A percentile compares a stretch with the other conserved stretches of the same genome.
Evolutionary conservation across 306 rosid species (phyloP).

Genomic region (Pachyrhizus erosus): DNA sequence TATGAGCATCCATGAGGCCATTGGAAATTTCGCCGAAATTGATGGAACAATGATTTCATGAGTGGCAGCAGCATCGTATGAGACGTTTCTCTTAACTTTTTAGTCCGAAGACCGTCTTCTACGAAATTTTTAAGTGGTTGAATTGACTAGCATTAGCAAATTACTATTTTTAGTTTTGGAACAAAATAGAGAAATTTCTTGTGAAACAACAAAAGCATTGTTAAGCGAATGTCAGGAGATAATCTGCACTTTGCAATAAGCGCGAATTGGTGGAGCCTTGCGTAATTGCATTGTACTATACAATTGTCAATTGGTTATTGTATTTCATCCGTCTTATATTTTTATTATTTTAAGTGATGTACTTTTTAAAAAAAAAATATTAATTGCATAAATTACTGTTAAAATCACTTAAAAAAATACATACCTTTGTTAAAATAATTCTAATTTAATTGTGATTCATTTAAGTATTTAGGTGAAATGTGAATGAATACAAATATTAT

Average conservation of each 20-base stretch:
- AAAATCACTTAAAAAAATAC: not conserved
- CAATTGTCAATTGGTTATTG: not conserved
- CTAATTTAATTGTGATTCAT: not conserved
- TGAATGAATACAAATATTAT: not conserved
- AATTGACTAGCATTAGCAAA: conserved; percentile 6
- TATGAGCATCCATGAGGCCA: not conserved
- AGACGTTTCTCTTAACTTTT: conserved; percentile 32
- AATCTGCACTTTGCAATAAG: not conserved
- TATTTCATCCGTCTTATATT: not conserved
- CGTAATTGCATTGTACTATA: not conserved
- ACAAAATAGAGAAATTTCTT: conserved; percentile 30
- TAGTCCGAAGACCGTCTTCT: not conserved
- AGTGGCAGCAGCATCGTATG: conserved; percentile 11
- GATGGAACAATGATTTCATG: not conserved
- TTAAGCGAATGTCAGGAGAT: not conserved
- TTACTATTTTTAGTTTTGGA: not conserved
- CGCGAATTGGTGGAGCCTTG: not conserved
- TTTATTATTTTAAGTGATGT: not conserved
- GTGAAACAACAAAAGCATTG: not conserved
- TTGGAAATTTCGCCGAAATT: conserved; percentile 42
- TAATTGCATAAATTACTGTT: not conserved
- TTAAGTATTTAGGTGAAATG: not conserved
- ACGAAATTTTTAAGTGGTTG: not conserved
- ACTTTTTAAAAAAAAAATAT: not conserved
- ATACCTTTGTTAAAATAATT: not conserved